A percentile compares a stretch with the other conserved stretches of the same genome.
phyloP scores from a whole-genome alignment of 2,329 filamentous ascomycete genomes.

The Rhynchosporium secalis region DNA sequence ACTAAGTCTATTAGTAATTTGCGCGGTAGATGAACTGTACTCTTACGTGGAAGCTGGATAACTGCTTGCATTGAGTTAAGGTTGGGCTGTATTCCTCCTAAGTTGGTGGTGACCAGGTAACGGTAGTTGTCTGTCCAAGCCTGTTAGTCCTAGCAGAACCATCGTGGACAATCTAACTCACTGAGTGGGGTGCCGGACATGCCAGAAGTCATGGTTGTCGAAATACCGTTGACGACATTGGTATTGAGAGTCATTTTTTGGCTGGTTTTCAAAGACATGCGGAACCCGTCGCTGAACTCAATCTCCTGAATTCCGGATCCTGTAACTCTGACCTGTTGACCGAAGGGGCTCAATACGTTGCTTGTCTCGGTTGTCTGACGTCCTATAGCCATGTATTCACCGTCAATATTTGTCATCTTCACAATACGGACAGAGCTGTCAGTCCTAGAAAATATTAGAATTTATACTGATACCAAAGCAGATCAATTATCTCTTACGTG shows the following conservation, averaged over 20 bases:
- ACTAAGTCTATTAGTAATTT: conserved; percentile 8
- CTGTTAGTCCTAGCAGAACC: too few species aligned
- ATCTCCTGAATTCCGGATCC: conserved; percentile 27
- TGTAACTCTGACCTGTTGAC: conserved; percentile 22
- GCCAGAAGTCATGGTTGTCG: conserved; percentile 11
- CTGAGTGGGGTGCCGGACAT: conserved; percentile 19
- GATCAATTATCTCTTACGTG: conserved; percentile 14
- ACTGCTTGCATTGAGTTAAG: conserved; percentile 26
- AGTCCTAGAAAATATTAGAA: conserved; percentile 11
- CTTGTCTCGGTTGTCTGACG: conserved; percentile 23
- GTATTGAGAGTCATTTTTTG: conserved; percentile 24
- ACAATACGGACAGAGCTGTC: conserved; percentile 24
- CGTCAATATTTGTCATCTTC: conserved; percentile 24
- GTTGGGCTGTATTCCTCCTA: conserved; percentile 22
- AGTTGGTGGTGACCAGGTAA: conserved; percentile 24
- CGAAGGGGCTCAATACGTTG: conserved; percentile 24
- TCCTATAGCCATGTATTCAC: conserved; percentile 26
- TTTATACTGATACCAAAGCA: not conserved
- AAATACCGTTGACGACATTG: conserved; percentile 23
- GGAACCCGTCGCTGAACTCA: conserved; percentile 26
- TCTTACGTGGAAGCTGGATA: conserved; percentile 24
- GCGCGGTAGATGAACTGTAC: not conserved
- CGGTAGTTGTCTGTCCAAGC: conserved; percentile 23
- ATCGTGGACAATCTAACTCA: conserved; percentile 11
- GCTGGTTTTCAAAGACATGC: conserved; percentile 22